Percentiles rank a stretch among this genome's conserved stretches.
Evolutionary conservation across 176 grass and related monocot species (phyloP).

Genomic region (Musa beccarii): DNA sequence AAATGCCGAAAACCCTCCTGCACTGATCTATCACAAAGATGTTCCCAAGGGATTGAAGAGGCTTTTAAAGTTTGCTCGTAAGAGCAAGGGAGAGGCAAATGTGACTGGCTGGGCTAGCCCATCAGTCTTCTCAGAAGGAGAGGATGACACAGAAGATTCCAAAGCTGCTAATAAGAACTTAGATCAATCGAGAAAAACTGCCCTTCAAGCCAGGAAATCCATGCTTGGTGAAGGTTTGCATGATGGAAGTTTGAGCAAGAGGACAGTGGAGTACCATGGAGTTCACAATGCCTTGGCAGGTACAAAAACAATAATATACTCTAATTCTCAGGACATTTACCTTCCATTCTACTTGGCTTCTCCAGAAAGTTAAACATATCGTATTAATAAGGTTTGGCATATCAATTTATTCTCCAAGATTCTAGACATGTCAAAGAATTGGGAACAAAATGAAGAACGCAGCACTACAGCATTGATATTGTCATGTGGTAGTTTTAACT

Average conservation of each 20-base stretch:
- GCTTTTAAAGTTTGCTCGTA: constrained; percentile 93
- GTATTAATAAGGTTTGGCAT: too few relatives aligned
- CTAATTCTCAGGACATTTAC: background rate
- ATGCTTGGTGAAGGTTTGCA: constrained; percentile 43
- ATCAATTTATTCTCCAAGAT: too few relatives aligned
- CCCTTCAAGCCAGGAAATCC: constrained; percentile 17
- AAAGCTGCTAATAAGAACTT: constrained; percentile 38
- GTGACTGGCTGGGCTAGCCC: constrained; percentile 60
- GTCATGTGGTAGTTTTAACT: too few relatives aligned
- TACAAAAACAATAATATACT: constrained; percentile 22
- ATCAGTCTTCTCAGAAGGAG: constrained; percentile 84
- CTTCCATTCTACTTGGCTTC: too few relatives aligned
- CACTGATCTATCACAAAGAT: constrained; percentile 96
- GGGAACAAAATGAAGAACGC: too few relatives aligned
- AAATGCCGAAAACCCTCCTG: constrained; percentile 96
- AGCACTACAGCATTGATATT: too few relatives aligned
- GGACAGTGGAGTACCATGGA: constrained; percentile 52
- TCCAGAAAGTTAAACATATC: too few relatives aligned
- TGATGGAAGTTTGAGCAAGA: constrained; percentile 49
- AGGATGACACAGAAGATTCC: constrained; percentile 81
- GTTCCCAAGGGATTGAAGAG: constrained; percentile 97
- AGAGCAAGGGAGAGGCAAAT: constrained; percentile 79
- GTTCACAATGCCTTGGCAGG: constrained; percentile 59
- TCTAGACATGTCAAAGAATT: too few relatives aligned
- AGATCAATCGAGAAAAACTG: constrained; percentile 19